Conservation (phyloP, 2,329 filamentous ascomycete genomes). For the Fusarium verrucosum region DNA sequence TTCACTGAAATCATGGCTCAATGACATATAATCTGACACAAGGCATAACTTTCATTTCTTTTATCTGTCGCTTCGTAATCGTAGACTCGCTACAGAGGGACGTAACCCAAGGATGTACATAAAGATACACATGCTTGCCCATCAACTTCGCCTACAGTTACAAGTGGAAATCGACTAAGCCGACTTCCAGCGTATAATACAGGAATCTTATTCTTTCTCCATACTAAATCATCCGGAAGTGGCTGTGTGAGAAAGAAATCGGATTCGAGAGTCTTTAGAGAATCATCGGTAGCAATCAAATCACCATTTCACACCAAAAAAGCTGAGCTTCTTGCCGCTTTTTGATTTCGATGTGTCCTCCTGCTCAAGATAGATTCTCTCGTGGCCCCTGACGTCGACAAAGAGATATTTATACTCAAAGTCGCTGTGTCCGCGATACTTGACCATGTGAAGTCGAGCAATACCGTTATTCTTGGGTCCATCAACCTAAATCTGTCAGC, state of each 20-base stretch:
- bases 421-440: slow-evolving; percentile 68
- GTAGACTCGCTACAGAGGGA: neutral
- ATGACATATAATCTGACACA: neutral
- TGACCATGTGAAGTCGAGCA: slow-evolving; percentile 81
- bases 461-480: slow-evolving; percentile 78
- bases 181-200: slow-evolving; percentile 24
- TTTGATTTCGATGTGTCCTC: slow-evolving; percentile 55
- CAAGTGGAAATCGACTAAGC: neutral
- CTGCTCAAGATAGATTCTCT: slow-evolving; percentile 72
- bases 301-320: slow-evolving; percentile 71
- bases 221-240: neutral
- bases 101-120: neutral
- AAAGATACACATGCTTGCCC: neutral
- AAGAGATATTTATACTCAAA: slow-evolving; percentile 84
- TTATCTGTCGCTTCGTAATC: neutral
- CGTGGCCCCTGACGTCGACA: slow-evolving; percentile 78
- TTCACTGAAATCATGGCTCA: too few relatives aligned
- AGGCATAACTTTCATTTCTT: neutral
- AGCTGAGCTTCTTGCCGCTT: slow-evolving; percentile 57
- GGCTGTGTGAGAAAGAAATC: too few relatives aligned
- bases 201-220: neutral
- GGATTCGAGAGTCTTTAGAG: neutral
- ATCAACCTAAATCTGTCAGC: slow-evolving; percentile 66
- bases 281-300: slow-evolving; percentile 16
- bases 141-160: slow-evolving; percentile 10